Base-by-base conservation (phyloP, 148 eudicot species). In the Suaeda aralocaspica region DNA sequence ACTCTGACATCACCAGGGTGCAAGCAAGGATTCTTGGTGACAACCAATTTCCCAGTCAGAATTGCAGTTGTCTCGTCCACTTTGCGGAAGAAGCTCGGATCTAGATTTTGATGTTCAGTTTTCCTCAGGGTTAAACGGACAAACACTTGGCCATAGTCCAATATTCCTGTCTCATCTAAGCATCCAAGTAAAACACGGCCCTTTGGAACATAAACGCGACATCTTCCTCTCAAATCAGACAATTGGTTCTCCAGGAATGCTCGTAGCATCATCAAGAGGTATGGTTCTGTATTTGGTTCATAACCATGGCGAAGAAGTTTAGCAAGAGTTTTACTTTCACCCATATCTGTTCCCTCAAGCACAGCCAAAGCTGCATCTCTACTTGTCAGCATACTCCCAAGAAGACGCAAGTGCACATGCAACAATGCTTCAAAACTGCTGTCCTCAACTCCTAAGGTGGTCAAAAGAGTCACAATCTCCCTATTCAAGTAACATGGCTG, bases 1-100 rank as follows among this genome's bases (percentile, higher is more conserved):
- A 94, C 97, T 74, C 98, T 86, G 31, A 94, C 82, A 82, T 94
- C 98, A 53, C 98, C 98, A 8, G 98, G 98, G 72, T 94, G 98
- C 73, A 94, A 85, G 81, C 98, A 94, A n/a, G 98, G 98, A 67
- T 94, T 94, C 80, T 87, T 94, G 52, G 98, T 91, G 33, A 94
- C 98, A 29, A 94, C 88, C 46, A 94, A 92, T 72, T 86, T 86
- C 60, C 97, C 97, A 57, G 50, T 78, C 55, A 94, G 50, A 39
- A 94, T 75, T 41, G 87, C 76, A 11, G 92, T 88, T 11, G 75
- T 82, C 46, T 83, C 89, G 74, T 94, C 97, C 50, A 89, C 75
- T 80, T 79, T 86, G 52, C 70, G 78, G 64, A 94, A 89, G 80
- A 59, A 71, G 44, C 59, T 76, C 70, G 84, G 82, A 53, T 84